Evolutionary conservation across 805 yeast species (phyloP), one percentile per base, ranked within the genome.

Genomic region (Debaryomyces prosopidis): DNA sequence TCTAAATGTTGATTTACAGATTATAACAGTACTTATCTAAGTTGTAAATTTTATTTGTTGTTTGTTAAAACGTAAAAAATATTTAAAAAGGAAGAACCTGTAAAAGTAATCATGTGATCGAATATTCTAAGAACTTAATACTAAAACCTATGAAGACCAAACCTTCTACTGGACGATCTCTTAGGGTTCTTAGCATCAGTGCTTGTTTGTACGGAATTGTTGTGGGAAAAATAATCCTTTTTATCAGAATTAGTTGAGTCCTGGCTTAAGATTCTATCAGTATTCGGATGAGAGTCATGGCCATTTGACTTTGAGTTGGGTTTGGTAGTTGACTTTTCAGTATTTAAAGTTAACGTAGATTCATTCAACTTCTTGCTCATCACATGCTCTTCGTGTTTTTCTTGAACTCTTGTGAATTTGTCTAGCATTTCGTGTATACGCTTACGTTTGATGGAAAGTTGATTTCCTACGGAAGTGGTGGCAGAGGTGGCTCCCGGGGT

Each of bases 351-450:
- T 11, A 14, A 30, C 7, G 16, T 20, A 6, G 39, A 19, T 2
- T 44, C 47, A 10, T 36, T 42, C 8, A 39, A 20, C 15, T 38
- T 37, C 15, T 28, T 33, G 3, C 37, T 14, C 31, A 28, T 15
- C 19, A 26, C 18, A 35, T 17, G 31, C 26, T 42, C 50, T 37
- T 54, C 64, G 40, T 69, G 75, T 31, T 53, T 55, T 32, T 70
- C 75, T 44, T 69, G 73, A 5, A 67, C 63, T 32, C 55, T 63
- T 31, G 58, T 58, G 46, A 68, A 71, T 43, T 55, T 69, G 36
- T 71, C 77, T n/a, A 69, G 59, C 70, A 71, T 62, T 42, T 71
- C 77, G 40, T 67, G 63, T 11, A 65, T 62, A 30, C 75, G 49
- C 50, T 71, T 71, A 16, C 71, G 54, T 46, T 64, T 68, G 26